Evolutionary conservation across 2,329 filamentous ascomycete genomes (phyloP).

Genomic region (Dendryphion nanum): DNA sequence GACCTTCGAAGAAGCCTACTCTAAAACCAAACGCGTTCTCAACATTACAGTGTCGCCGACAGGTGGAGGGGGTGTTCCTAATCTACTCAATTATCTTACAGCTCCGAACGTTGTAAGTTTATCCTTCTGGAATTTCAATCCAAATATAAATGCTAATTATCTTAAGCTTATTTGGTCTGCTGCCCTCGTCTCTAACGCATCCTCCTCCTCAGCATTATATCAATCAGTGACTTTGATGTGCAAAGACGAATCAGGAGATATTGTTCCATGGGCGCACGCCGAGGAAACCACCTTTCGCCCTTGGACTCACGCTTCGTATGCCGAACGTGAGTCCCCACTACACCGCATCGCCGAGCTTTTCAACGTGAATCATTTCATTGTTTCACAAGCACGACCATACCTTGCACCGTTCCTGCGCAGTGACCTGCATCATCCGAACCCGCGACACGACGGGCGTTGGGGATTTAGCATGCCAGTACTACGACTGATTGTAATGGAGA

Average conservation of each 20-base stretch:
- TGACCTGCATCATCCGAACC: constrained; percentile 72
- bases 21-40: constrained; percentile 77
- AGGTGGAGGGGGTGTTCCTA: constrained; percentile 73
- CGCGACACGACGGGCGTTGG: constrained; percentile 59
- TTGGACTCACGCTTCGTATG: constrained; percentile 63
- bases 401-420: constrained; percentile 80
- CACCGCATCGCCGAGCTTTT: constrained; percentile 77
- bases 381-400: constrained; percentile 89
- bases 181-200: constrained; percentile 72
- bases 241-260: constrained; percentile 71
- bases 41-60: constrained; percentile 88
- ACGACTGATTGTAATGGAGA: constrained; percentile 70
- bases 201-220: constrained; percentile 64
- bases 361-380: constrained; percentile 93
- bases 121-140: not conserved
- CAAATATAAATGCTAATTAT: constrained; percentile 10
- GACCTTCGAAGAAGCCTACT: constrained; percentile 91
- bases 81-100: constrained; percentile 86
- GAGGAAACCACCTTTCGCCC: constrained; percentile 64
- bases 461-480: constrained; percentile 57
- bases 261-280: constrained; percentile 69
- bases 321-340: constrained; percentile 66
- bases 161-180: constrained; percentile 74
- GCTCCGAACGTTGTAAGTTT: constrained; percentile 82
- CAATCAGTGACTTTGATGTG: constrained; percentile 69